phyloP scores from a whole-genome alignment of 805 yeast species.

The Saccharomycopsis synnaedendra region DNA sequence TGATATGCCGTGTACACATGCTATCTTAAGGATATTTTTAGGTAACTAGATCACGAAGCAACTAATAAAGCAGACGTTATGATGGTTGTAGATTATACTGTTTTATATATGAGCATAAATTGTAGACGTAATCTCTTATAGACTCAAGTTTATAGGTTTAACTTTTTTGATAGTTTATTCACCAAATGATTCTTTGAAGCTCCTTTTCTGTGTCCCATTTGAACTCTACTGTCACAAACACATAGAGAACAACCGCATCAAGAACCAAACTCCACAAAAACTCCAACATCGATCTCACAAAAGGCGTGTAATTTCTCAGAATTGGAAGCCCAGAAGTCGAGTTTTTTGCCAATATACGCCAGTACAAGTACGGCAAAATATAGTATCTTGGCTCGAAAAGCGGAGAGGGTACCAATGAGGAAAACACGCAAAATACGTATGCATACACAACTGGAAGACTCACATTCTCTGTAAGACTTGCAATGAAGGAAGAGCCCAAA shows the following conservation, averaged over 20 bases:
- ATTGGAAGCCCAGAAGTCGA: constrained; percentile 24
- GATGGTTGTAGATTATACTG: no score
- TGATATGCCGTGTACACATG: no score
- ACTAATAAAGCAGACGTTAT: no score
- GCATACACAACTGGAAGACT: constrained; percentile 32
- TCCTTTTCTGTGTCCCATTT: constrained; percentile 54
- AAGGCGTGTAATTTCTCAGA: constrained; percentile 9
- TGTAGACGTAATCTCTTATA: no score
- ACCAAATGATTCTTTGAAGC: constrained; percentile 86
- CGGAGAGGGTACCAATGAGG: constrained; percentile 80
- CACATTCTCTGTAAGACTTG: background rate
- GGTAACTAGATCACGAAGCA: no score
- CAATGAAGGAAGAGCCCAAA: constrained; percentile 20
- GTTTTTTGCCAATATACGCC: constrained; percentile 44
- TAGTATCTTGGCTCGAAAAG: constrained; percentile 90
- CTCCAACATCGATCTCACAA: constrained; percentile 38
- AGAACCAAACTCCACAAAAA: constrained; percentile 49
- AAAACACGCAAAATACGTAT: constrained; percentile 37
- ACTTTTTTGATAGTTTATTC: constrained; percentile 9
- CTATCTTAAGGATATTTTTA: no score
- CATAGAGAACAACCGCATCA: constrained; percentile 37
- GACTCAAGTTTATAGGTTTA: no score
- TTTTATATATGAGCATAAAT: no score
- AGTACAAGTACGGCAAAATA: constrained; percentile 66
- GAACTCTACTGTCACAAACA: constrained; percentile 56